These are phyloP conservation scores for Durusdinium trenchii DNA, from an alignment of 73 alveolate species.

Conservation along the genomic window DNA sequence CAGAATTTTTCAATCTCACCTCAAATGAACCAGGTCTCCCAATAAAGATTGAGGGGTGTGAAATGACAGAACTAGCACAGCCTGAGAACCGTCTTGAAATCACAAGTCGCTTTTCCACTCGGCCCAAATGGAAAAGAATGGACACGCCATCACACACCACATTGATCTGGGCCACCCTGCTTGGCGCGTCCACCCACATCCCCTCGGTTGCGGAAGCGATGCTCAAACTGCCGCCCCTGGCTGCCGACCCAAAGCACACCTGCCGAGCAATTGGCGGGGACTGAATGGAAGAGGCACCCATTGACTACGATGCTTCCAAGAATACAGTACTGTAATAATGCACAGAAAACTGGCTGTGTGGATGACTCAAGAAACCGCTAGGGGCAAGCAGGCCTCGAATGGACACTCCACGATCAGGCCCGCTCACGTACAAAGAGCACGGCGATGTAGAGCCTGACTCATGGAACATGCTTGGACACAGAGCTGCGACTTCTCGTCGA, in stretches of 20 bases:
- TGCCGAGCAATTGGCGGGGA: not conserved
- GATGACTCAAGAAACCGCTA: not conserved
- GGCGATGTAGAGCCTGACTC: conserved; percentile 38
- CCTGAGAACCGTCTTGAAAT: too few species aligned
- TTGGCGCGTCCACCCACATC: conserved; percentile 85
- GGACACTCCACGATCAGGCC: conserved; percentile 65
- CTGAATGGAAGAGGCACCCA: not conserved
- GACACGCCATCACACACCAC: too few species aligned
- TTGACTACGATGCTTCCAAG: not conserved
- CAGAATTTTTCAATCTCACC: too few species aligned
- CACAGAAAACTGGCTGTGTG: too few species aligned
- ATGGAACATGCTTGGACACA: too few species aligned
- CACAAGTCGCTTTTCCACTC: too few species aligned
- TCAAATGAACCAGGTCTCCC: too few species aligned
- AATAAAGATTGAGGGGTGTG: too few species aligned
- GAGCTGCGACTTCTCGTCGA: too few species aligned
- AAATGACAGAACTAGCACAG: too few species aligned
- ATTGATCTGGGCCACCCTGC: not conserved
- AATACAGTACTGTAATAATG: not conserved
- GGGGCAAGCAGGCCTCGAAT: conserved; percentile 40
- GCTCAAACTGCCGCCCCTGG: conserved; percentile 92
- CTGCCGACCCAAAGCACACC: conserved; percentile 91
- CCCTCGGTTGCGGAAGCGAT: conserved; percentile 83
- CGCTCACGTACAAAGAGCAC: conserved; percentile 83
- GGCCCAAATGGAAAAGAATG: too few species aligned